A percentile compares a stretch with the other conserved stretches of the same genome.
phyloP scores from a whole-genome alignment of 108 stramenopile genomes.

The Mayamaea pseudoterrestris region DNA sequence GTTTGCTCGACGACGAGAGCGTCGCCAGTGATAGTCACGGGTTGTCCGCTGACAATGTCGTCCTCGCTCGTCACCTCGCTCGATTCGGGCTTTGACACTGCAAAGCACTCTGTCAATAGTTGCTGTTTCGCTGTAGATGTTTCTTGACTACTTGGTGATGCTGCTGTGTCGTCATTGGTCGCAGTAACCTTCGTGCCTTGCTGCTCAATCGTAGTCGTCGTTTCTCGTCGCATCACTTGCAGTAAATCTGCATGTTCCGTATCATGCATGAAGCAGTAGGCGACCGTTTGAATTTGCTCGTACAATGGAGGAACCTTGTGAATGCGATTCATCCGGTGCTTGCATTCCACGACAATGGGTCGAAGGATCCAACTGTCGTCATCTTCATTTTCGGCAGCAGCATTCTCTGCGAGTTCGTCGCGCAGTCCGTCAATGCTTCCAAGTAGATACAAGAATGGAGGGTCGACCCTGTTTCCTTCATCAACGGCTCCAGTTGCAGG shows the following conservation, averaged over 20 bases:
- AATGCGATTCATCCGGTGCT: constrained; percentile 64
- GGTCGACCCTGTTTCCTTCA: not conserved
- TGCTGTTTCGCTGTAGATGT: not conserved
- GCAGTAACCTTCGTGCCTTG: not conserved
- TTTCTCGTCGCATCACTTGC: constrained; percentile 43
- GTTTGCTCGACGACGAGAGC: too few species aligned
- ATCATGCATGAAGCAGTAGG: constrained; percentile 69
- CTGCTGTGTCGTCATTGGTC: not conserved
- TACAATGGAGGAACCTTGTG: constrained; percentile 53
- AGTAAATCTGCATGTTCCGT: constrained; percentile 54
- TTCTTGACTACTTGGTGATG: not conserved
- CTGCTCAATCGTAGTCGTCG: not conserved
- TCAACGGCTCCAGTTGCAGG: not conserved
- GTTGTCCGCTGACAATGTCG: too few species aligned
- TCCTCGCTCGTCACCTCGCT: too few species aligned
- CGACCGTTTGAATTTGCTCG: constrained; percentile 65
- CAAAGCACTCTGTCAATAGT: too few species aligned
- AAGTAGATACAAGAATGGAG: constrained; percentile 23
- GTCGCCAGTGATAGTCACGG: too few species aligned
- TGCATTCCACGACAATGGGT: constrained; percentile 66
- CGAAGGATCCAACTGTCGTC: constrained; percentile 36
- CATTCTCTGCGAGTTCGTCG: constrained; percentile 12
- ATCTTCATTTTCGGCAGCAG: constrained; percentile 31
- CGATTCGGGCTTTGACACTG: too few species aligned
- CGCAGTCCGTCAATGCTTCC: constrained; percentile 36